These are phyloP conservation scores for Coemansia sp. DNA, from an alignment of 192 early-diverging fungal species.

Conservation along the genomic window DNA sequence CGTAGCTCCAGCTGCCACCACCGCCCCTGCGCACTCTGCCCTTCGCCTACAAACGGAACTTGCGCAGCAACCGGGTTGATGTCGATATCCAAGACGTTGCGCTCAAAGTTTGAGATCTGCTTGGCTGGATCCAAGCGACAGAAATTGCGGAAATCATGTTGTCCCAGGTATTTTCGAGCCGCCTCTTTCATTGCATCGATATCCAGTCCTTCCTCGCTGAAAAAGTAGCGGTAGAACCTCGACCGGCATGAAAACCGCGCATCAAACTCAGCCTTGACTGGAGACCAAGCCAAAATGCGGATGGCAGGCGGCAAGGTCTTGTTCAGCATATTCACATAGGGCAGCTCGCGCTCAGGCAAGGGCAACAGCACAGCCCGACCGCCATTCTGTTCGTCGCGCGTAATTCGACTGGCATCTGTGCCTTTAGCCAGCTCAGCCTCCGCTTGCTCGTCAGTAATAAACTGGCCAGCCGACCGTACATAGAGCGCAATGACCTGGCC, in stretches of 20 bases:
- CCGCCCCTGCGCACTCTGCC: conserved; percentile 8
- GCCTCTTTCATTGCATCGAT: conserved; percentile 76
- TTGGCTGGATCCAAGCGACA: conserved; percentile 92
- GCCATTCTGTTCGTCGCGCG: conserved; percentile 27
- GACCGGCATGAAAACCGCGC: conserved; percentile 83
- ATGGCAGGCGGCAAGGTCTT: conserved; percentile 83
- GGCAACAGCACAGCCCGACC: conserved; percentile 24
- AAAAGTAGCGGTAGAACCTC: conserved; percentile 91
- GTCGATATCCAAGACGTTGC: conserved; percentile 64
- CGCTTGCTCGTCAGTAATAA: conserved; percentile 39
- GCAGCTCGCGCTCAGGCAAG: conserved; percentile 57
- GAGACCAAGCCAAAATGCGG: conserved; percentile 87
- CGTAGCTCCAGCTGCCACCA: conserved; percentile 69
- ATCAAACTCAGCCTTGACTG: conserved; percentile 72
- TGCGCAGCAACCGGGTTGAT: conserved; percentile 54
- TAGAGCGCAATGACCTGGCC: conserved; percentile 85
- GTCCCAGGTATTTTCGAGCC: conserved; percentile 66
- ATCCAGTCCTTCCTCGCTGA: conserved; percentile 62
- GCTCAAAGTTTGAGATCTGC: conserved; percentile 74
- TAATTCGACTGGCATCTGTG: conserved; percentile 8
- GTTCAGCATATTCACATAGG: conserved; percentile 83
- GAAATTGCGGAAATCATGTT: conserved; percentile 93
- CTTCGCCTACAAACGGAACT: conserved; percentile 32
- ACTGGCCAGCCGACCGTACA: conserved; percentile 63
- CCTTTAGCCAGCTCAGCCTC: conserved; percentile 28